Percentiles rank a stretch among this genome's conserved stretches.
Evolutionary conservation across 2,329 filamentous ascomycete species (phyloP).

Genomic region (Aspergillus sp.): DNA sequence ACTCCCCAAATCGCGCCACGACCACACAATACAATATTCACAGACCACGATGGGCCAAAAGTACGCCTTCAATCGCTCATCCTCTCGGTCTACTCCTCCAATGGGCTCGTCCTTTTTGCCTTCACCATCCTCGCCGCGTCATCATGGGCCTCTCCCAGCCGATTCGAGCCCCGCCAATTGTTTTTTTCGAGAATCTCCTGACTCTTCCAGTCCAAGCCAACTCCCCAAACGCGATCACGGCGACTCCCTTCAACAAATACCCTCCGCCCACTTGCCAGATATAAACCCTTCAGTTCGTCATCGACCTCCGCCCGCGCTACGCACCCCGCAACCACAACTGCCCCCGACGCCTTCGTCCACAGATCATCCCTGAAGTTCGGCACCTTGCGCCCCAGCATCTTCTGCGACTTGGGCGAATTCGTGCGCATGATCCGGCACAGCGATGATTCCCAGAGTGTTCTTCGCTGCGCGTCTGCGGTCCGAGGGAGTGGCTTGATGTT

Average conservation of each 20-base stretch:
- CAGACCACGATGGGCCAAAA: too few relatives aligned
- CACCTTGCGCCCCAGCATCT: conserved; percentile 9
- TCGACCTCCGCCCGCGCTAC: conserved; percentile 14
- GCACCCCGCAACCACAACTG: conserved; percentile 10
- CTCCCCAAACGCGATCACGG: conserved; percentile 11
- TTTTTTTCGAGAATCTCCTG: conserved; percentile 10
- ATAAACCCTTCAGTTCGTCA: conserved; percentile 3
- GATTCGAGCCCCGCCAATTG: conserved; percentile 13
- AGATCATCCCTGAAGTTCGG: conserved; percentile 5
- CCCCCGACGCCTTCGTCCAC: conserved; percentile 7
- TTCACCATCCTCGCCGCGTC: conserved; percentile 4
- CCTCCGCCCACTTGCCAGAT: neutral
- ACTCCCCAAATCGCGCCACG: neutral
- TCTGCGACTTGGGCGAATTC: conserved; percentile 8
- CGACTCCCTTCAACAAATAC: conserved; percentile 14
- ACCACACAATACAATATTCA: neutral
- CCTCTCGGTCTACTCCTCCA: too few relatives aligned
- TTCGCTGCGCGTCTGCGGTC: neutral
- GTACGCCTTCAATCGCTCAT: neutral
- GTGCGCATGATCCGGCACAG: conserved; percentile 8
- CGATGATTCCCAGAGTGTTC: neutral
- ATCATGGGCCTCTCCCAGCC: conserved; percentile 12
- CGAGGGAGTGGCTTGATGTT: neutral
- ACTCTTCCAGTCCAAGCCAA: conserved; percentile 15
- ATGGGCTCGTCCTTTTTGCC: neutral